Conservation (phyloP, 2,329 filamentous ascomycete species). For the Scedosporium apiospermum region DNA sequence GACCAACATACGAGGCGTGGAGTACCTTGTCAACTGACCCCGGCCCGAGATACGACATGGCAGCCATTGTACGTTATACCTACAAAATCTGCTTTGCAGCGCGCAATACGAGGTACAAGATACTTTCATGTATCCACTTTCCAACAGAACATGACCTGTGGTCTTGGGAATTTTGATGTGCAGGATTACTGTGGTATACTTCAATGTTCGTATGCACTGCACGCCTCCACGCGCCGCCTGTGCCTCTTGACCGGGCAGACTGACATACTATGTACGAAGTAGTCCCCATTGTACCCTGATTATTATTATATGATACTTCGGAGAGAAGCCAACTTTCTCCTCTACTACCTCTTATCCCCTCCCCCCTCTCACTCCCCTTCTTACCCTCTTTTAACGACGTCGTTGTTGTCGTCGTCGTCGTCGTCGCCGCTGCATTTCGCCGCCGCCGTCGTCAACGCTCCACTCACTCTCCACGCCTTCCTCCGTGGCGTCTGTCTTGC, state of each 20-base stretch:
- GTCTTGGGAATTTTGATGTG: background rate
- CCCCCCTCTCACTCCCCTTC: background rate
- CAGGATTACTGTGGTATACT: background rate
- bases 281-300: background rate
- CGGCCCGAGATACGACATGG: background rate
- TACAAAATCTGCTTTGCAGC: no score
- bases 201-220: background rate
- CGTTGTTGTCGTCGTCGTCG: background rate
- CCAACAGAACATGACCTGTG: background rate
- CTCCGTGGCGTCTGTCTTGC: background rate
- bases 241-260: background rate
- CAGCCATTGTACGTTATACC: no score
- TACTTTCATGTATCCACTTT: background rate
- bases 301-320: background rate
- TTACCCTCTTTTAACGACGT: background rate
- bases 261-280: background rate
- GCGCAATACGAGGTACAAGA: background rate
- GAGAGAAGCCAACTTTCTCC: background rate
- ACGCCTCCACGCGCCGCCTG: no score
- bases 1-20: background rate
- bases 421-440: background rate
- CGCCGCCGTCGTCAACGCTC: background rate
- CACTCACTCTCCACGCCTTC: background rate
- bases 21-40: background rate
- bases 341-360: background rate